Conservation (phyloP, 306 rosid genomes). For the Mucuna pruriens region DNA sequence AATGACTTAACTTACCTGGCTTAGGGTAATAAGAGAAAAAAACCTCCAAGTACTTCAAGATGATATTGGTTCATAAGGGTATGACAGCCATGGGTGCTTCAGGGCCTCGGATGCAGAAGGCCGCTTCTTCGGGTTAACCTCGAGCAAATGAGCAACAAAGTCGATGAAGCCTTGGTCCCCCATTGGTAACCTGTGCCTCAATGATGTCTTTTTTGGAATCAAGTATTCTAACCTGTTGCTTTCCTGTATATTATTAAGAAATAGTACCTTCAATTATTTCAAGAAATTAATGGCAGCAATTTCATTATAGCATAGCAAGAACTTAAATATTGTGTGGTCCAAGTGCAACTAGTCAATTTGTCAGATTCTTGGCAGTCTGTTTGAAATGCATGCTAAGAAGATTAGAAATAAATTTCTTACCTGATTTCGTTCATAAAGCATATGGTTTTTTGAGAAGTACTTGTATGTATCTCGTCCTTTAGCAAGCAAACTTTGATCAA, state of each 20-base stretch:
- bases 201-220: constrained; percentile 94
- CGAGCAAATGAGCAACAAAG: constrained; percentile 85
- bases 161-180: constrained; percentile 99
- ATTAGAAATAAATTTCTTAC: constrained; percentile 47
- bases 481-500: constrained; percentile 89
- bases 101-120: constrained; percentile 93
- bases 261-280: constrained; percentile 19
- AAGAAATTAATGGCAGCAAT: constrained; percentile 1
- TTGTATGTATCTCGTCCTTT: constrained; percentile 94
- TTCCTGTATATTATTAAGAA: constrained; percentile 62
- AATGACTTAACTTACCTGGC: constrained; percentile 40
- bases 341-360: background rate
- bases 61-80: constrained; percentile 96
- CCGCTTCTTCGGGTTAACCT: constrained; percentile 92
- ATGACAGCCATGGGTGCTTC: constrained; percentile 97
- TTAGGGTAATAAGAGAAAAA: constrained; percentile 40
- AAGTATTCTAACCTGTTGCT: constrained; percentile 86
- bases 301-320: background rate
- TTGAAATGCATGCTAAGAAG: background rate
- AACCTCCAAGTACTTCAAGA: constrained; percentile 54
- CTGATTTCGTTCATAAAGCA: constrained; percentile 99
- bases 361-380: background rate
- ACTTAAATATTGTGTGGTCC: constrained; percentile 20
- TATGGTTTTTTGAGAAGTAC: constrained; percentile 92
- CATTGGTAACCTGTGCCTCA: constrained; percentile 96